These are phyloP conservation scores for Paramecium tetraurelia DNA, from an alignment of 73 alveolate species.

Conservation along the genomic window DNA sequence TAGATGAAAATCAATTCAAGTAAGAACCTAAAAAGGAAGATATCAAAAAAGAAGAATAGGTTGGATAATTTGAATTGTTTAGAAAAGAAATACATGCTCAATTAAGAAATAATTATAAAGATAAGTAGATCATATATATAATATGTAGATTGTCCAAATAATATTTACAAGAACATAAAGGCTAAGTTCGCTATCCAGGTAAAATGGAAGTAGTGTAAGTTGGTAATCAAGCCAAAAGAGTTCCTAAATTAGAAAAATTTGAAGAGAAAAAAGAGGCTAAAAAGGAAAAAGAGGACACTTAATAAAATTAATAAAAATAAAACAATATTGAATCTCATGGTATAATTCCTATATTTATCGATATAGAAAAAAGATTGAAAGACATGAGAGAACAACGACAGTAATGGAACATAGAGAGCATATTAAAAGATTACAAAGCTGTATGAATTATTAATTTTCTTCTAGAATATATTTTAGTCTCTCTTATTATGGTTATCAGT, in stretches of 20 bases:
- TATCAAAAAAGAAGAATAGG: neutral
- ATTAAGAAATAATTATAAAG: conserved; percentile 50
- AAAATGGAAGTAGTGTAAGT: conserved; percentile 21
- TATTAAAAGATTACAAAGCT: neutral
- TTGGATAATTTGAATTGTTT: conserved; percentile 47
- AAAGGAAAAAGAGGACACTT: conserved; percentile 19
- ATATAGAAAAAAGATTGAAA: conserved; percentile 1
- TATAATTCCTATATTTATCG: neutral
- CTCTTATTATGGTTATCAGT: neutral
- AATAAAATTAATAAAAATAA: neutral
- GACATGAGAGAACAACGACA: conserved; percentile 30
- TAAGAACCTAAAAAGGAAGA: neutral
- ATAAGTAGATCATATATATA: neutral
- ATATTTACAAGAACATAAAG: conserved; percentile 45
- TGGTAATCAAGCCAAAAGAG: neutral
- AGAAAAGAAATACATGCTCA: conserved; percentile 56
- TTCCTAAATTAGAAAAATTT: conserved; percentile 31
- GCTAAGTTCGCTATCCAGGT: conserved; percentile 57
- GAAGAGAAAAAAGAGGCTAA: conserved; percentile 39
- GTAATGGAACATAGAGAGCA: conserved; percentile 22
- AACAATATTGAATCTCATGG: conserved; percentile 42
- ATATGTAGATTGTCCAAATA: neutral
- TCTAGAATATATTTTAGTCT: neutral
- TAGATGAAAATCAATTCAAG: conserved; percentile 9
- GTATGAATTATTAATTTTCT: neutral